phyloP scores from a whole-genome alignment of 2,329 filamentous ascomycete species.

The Penicillium psychrosexuale region DNA sequence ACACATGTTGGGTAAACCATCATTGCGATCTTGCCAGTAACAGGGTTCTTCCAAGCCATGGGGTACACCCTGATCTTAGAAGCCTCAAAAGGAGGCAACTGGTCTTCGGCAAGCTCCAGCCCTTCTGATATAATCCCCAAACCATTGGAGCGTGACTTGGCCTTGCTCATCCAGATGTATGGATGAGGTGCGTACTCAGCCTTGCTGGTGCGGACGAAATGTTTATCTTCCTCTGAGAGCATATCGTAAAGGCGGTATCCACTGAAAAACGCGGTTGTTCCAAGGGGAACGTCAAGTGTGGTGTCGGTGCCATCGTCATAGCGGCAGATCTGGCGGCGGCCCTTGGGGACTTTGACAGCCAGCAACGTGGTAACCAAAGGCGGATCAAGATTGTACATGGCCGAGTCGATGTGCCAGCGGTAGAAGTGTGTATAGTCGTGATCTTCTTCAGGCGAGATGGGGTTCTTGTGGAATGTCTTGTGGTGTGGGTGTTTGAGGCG shows the following conservation, averaged over 20 bases:
- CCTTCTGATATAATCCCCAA: constrained; percentile 65
- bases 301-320: constrained; percentile 70
- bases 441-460: constrained; percentile 59
- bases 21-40: constrained; percentile 64
- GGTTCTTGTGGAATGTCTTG: constrained; percentile 66
- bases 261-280: constrained; percentile 70
- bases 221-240: constrained; percentile 62
- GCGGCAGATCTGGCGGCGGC: constrained; percentile 62
- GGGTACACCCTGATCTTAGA: constrained; percentile 67
- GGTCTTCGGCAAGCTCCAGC: constrained; percentile 55
- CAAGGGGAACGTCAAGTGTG: constrained; percentile 63
- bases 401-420: constrained; percentile 76
- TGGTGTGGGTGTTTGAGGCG: constrained; percentile 71
- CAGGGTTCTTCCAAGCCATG: constrained; percentile 72
- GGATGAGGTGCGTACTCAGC: constrained; percentile 75
- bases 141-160: constrained; percentile 63
- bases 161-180: constrained; percentile 71
- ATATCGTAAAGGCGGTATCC: constrained; percentile 67
- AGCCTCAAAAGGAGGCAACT: constrained; percentile 63
- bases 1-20: constrained; percentile 71
- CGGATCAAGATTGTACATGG: constrained; percentile 68
- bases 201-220: constrained; percentile 61
- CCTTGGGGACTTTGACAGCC: constrained; percentile 66
- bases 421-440: constrained; percentile 60
- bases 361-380: constrained; percentile 68